Evolutionary conservation across 1,139 yeast species (phyloP).

Genomic region (Saccharomyces hybrid): DNA sequence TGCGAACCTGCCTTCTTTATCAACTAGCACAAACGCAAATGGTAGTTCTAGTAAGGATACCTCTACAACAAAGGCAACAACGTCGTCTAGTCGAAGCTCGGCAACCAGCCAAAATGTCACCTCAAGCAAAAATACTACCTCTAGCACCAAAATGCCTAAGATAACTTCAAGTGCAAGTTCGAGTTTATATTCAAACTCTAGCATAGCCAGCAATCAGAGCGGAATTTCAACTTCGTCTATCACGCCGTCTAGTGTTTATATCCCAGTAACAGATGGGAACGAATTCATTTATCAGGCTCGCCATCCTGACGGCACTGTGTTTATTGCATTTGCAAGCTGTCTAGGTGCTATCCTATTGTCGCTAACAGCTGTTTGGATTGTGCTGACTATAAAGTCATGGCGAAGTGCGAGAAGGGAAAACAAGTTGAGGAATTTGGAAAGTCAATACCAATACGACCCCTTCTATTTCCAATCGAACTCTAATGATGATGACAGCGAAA

Average conservation of each 20-base stretch:
- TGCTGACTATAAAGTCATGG: slow-evolving; percentile 20
- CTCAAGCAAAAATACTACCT: neutral
- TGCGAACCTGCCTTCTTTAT: neutral
- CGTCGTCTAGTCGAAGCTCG: neutral
- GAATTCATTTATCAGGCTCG: slow-evolving; percentile 47
- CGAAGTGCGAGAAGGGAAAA: slow-evolving; percentile 19
- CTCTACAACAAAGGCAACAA: neutral
- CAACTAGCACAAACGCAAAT: neutral
- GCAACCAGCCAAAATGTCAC: neutral
- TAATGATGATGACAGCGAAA: slow-evolving; percentile 3
- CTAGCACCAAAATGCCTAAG: neutral
- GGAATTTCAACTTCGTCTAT: neutral
- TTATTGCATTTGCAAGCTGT: slow-evolving; percentile 64
- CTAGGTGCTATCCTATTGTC: slow-evolving; percentile 34
- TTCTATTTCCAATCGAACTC: slow-evolving; percentile 10
- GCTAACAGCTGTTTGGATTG: slow-evolving; percentile 12
- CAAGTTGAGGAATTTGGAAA: slow-evolving; percentile 13
- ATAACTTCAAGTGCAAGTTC: neutral
- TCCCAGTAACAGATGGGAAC: slow-evolving; percentile 34
- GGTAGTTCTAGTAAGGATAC: neutral
- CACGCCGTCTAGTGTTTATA: slow-evolving; percentile 5
- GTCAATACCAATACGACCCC: slow-evolving; percentile 18
- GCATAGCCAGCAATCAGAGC: neutral
- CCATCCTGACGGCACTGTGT: slow-evolving; percentile 61
- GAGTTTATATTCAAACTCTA: neutral